These are phyloP conservation scores for Trifolium repens DNA, from an alignment of 306 rosid genomes.

Conservation along the genomic window DNA sequence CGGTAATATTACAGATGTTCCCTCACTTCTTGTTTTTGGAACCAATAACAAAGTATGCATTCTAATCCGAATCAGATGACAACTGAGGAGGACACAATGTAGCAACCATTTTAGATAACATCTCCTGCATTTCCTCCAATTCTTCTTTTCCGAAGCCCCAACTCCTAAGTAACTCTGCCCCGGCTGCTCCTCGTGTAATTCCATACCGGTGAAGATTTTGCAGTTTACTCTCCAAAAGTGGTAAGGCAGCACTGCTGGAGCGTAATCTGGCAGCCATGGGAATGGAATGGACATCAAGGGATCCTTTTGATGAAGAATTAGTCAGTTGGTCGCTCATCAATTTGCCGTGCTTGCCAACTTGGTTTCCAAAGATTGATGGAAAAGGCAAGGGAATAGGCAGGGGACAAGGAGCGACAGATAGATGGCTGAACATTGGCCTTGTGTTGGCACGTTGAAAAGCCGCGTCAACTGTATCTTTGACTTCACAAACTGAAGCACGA, in stretches of 20 bases:
- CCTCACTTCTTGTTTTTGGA: conserved; percentile 1
- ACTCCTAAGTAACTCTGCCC: conserved; percentile 63
- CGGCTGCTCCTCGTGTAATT: conserved; percentile 66
- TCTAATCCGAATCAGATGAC: conserved; percentile 84
- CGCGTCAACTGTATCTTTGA: conserved; percentile 58
- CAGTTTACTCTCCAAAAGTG: conserved; percentile 70
- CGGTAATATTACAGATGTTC: conserved; percentile 5
- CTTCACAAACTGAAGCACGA: conserved; percentile 62
- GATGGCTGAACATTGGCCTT: conserved; percentile 79
- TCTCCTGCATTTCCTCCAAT: conserved; percentile 81
- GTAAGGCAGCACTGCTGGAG: conserved; percentile 72
- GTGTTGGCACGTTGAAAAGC: conserved; percentile 55
- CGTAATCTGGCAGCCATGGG: conserved; percentile 91
- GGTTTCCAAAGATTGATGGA: conserved; percentile 75
- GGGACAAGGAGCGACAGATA: conserved; percentile 74
- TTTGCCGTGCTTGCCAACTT: conserved; percentile 73
- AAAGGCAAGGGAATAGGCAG: conserved; percentile 91
- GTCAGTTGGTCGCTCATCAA: conserved; percentile 48
- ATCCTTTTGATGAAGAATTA: conserved; percentile 63
- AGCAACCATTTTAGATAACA: conserved; percentile 68
- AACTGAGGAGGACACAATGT: conserved; percentile 59
- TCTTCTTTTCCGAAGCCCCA: conserved; percentile 87
- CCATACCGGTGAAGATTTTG: conserved; percentile 64
- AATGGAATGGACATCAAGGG: conserved; percentile 78
- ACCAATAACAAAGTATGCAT: conserved; percentile 18